These are phyloP conservation scores for Paecilomyces niveus DNA, from an alignment of 2,329 filamentous ascomycete species.

Conservation along the genomic window DNA sequence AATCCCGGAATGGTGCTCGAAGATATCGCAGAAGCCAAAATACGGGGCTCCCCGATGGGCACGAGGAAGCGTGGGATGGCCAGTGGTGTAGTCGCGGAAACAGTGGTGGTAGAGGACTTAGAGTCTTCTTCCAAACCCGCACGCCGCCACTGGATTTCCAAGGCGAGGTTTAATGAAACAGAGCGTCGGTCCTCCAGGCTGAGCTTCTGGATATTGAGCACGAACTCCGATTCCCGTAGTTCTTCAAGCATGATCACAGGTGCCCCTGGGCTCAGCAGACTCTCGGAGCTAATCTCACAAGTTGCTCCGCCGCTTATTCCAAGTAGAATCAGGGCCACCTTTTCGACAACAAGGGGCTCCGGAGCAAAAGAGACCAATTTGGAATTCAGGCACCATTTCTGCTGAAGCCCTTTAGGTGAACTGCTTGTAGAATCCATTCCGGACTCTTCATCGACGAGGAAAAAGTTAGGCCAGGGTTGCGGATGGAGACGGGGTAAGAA, in stretches of 20 bases:
- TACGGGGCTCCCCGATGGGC: slow-evolving; percentile 77
- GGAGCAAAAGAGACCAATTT: slow-evolving; percentile 67
- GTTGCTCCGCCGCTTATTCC: slow-evolving; percentile 56
- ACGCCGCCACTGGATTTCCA: slow-evolving; percentile 73
- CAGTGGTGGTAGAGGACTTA: slow-evolving; percentile 16
- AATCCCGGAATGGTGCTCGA: slow-evolving; percentile 27
- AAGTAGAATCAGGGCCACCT: slow-evolving; percentile 57
- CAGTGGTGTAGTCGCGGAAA: slow-evolving; percentile 59
- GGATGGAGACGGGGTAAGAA: slow-evolving; percentile 71
- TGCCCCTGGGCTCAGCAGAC: slow-evolving; percentile 19
- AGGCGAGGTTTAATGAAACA: slow-evolving; percentile 64
- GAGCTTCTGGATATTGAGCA: slow-evolving; percentile 65
- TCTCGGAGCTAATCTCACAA: slow-evolving; percentile 42
- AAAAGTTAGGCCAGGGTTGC: slow-evolving; percentile 81
- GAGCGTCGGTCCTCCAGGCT: slow-evolving; percentile 76
- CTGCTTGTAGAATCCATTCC: slow-evolving; percentile 18
- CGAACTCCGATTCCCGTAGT: slow-evolving; percentile 65
- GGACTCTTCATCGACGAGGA: slow-evolving; percentile 50
- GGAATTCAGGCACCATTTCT: slow-evolving; percentile 73
- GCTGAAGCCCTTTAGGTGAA: slow-evolving; percentile 58
- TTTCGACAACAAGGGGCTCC: slow-evolving; percentile 54
- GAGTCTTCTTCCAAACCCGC: slow-evolving; percentile 25
- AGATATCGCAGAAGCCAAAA: slow-evolving; percentile 50
- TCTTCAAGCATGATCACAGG: slow-evolving; percentile 55
- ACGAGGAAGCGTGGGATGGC: slow-evolving; percentile 73